Percentiles rank a stretch among this genome's conserved stretches.
Evolutionary conservation across 169 alveolate genomes (phyloP).

Genomic region (Eimeria sp.): DNA sequence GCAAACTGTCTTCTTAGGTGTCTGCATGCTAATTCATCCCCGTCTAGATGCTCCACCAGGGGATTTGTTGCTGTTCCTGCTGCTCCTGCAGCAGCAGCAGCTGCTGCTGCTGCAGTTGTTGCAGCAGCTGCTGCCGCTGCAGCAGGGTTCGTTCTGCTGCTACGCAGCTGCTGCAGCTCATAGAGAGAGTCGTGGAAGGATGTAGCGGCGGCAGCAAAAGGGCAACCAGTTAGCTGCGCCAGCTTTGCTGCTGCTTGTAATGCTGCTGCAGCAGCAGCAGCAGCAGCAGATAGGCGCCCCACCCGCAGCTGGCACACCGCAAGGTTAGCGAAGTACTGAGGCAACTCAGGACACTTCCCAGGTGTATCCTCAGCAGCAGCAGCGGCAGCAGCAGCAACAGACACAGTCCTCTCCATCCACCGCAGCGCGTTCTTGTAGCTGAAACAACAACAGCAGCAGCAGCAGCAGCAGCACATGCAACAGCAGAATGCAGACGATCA

Average conservation of each 20-base stretch:
- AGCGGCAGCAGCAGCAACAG: slow-evolving; percentile 30
- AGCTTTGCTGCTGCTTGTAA: slow-evolving; percentile 37
- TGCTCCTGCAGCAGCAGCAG: neutral
- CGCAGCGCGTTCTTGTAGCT: slow-evolving; percentile 3
- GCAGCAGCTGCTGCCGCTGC: neutral
- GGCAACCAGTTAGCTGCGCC: slow-evolving; percentile 22
- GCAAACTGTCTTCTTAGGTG: slow-evolving; percentile 2
- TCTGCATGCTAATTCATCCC: neutral
- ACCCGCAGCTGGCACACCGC: slow-evolving; percentile 21
- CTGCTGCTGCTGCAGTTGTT: neutral
- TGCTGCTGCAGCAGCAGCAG: slow-evolving; percentile 33
- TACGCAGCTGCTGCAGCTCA: slow-evolving; percentile 34
- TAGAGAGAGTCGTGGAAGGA: neutral
- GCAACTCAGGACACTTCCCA: neutral
- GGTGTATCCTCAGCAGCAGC: slow-evolving; percentile 19
- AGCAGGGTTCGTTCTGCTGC: neutral
- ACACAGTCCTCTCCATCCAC: slow-evolving; percentile 9
- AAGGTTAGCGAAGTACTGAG: neutral
- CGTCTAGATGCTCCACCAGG: neutral
- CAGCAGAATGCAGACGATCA: neutral
- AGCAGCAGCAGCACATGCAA: slow-evolving; percentile 26
- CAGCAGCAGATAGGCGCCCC: neutral
- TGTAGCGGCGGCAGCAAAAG: neutral
- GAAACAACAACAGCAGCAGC: slow-evolving; percentile 25
- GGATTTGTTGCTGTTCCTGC: neutral